A percentile compares a stretch with the other conserved stretches of the same genome.
These are phyloP conservation scores for Neobulgaria alba DNA, from an alignment of 2,329 filamentous ascomycete species.

Conservation along the genomic window DNA sequence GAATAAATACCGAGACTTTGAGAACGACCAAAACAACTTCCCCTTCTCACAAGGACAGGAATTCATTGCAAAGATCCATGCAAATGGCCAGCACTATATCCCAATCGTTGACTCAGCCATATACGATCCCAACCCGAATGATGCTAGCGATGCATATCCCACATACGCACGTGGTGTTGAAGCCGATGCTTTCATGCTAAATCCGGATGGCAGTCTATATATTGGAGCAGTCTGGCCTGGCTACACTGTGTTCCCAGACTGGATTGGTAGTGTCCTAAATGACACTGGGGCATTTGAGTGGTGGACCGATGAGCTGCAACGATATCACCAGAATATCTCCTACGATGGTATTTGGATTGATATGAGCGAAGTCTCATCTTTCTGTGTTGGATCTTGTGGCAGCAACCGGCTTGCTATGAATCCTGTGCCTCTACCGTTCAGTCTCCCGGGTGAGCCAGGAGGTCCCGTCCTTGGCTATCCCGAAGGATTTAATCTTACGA, in stretches of 20 bases:
- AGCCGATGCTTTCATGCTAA: constrained; percentile 44
- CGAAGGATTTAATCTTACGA: constrained; percentile 61
- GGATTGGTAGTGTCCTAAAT: constrained; percentile 53
- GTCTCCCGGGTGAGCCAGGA: constrained; percentile 55
- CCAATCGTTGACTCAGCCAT: constrained; percentile 65
- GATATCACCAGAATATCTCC: constrained; percentile 43
- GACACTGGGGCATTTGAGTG: constrained; percentile 54
- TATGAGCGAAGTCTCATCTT: constrained; percentile 52
- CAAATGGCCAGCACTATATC: constrained; percentile 50
- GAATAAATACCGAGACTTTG: constrained; percentile 52
- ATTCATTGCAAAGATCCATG: constrained; percentile 53
- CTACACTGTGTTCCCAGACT: constrained; percentile 61
- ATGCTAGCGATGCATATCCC: constrained; percentile 54
- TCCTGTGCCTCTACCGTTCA: constrained; percentile 58
- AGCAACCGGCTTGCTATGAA: constrained; percentile 55
- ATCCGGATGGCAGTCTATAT: constrained; percentile 48
- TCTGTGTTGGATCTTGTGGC: constrained; percentile 66
- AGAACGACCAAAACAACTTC: constrained; percentile 50
- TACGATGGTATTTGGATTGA: constrained; percentile 50
- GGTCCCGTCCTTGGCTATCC: constrained; percentile 54
- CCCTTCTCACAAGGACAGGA: constrained; percentile 48
- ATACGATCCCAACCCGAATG: constrained; percentile 64
- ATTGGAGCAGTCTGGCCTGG: constrained; percentile 68
- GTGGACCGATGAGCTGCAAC: constrained; percentile 56
- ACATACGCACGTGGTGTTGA: constrained; percentile 54